A percentile compares a stretch with the other conserved stretches of the same genome.
These are phyloP conservation scores for Pseudogymnoascus sp. DNA, from an alignment of 2,329 filamentous ascomycete species.

Conservation along the genomic window DNA sequence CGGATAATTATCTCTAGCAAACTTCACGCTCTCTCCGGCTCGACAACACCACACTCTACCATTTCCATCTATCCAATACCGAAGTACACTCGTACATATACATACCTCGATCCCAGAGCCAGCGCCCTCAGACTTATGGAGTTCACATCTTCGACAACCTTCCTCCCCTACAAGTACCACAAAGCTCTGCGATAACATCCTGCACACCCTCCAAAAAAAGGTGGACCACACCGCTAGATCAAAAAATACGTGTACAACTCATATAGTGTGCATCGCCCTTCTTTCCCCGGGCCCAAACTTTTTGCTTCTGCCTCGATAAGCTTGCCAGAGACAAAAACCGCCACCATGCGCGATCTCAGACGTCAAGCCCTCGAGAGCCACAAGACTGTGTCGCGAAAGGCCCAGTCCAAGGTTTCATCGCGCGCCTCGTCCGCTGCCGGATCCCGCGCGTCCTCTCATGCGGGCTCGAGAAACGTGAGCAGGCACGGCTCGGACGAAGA, in stretches of 20 bases:
- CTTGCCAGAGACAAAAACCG: not conserved
- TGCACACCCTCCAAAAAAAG: not conserved
- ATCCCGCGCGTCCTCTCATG: conserved; percentile 41
- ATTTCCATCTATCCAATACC: not conserved
- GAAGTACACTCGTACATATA: not conserved
- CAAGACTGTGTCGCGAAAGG: conserved; percentile 52
- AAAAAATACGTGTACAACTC: not conserved
- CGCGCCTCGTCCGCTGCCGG: conserved; percentile 40
- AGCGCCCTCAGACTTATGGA: conserved; percentile 6
- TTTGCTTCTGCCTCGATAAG: not conserved
- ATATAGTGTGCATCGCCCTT: not conserved
- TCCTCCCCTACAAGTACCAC: not conserved
- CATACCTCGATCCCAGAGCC: not conserved
- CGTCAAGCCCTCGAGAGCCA: conserved; percentile 49
- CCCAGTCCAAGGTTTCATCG: conserved; percentile 41
- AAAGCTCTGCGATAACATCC: conserved; percentile 5
- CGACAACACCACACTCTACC: not conserved
- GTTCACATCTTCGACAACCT: not conserved
- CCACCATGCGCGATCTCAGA: conserved; percentile 35
- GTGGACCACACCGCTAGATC: conserved; percentile 5
- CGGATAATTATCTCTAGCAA: conserved; percentile 5
- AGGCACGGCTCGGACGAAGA: conserved; percentile 48
- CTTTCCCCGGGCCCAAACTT: not conserved
- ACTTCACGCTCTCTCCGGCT: not conserved
- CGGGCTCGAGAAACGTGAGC: conserved; percentile 40